Evolutionary conservation across 371 early-diverging fungal genomes (phyloP).

Genomic region (Saksenaea oblongispora): DNA sequence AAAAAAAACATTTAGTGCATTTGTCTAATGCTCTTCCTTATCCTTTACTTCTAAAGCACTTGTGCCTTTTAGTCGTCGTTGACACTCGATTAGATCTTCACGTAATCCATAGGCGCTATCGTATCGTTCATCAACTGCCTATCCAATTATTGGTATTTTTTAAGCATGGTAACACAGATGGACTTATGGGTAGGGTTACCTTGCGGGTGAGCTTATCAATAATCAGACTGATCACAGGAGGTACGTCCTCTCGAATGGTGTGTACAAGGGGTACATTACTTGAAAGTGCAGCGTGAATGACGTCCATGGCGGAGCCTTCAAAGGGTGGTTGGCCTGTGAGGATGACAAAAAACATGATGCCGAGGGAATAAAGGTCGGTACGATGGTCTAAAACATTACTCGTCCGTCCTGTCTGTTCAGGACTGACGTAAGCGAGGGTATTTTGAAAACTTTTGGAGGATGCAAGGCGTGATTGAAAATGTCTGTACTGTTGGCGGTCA

Average conservation of each 20-base stretch:
- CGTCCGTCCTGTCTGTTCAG: conserved; percentile 62
- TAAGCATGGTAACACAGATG: background rate
- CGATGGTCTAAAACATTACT: conserved; percentile 57
- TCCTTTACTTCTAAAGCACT: conserved; percentile 19
- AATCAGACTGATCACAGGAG: conserved; percentile 52
- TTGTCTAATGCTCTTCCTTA: background rate
- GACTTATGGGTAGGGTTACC: conserved; percentile 18
- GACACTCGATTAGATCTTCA: conserved; percentile 53
- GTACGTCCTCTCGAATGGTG: conserved; percentile 50
- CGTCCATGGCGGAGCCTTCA: conserved; percentile 51
- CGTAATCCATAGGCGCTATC: conserved; percentile 56
- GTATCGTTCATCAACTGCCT: conserved; percentile 60
- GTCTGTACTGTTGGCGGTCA: conserved; percentile 10
- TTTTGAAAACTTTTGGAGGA: conserved; percentile 32
- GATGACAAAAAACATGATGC: conserved; percentile 53
- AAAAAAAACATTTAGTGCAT: background rate
- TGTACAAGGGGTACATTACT: conserved; percentile 51
- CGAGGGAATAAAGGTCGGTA: conserved; percentile 58
- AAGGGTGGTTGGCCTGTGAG: conserved; percentile 51
- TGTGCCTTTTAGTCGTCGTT: conserved; percentile 25
- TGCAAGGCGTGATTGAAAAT: background rate
- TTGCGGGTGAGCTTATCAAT: conserved; percentile 60
- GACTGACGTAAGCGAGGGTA: conserved; percentile 39
- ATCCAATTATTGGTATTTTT: background rate
- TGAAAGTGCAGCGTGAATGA: conserved; percentile 52